Evolutionary conservation across 2,329 filamentous ascomycete species (phyloP).

Genomic region (Colletotrichum lindemuthianum): DNA sequence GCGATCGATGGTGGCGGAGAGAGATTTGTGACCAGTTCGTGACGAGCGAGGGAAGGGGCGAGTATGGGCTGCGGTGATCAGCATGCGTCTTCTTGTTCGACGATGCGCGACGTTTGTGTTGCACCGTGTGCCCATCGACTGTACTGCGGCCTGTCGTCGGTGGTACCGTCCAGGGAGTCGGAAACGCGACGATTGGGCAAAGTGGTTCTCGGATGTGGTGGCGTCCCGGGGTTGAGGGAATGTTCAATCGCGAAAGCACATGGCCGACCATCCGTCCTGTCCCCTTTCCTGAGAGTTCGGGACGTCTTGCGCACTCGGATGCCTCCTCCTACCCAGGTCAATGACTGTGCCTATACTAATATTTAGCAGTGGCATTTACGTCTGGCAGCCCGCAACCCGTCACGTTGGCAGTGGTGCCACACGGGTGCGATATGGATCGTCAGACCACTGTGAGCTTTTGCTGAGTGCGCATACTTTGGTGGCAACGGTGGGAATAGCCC

Average conservation of each 20-base stretch:
- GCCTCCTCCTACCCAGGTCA: background rate
- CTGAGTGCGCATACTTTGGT: too few species aligned
- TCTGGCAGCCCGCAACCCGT: too few species aligned
- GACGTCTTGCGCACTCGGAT: constrained; percentile 1
- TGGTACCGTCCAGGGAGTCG: constrained; percentile 32
- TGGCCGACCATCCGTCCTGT: constrained; percentile 1
- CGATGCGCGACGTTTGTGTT: constrained; percentile 41
- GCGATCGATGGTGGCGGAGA: constrained; percentile 4
- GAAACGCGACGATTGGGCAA: constrained; percentile 23
- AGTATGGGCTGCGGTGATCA: constrained; percentile 10
- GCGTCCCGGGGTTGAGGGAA: background rate
- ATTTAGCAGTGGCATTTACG: too few species aligned
- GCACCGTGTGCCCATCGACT: constrained; percentile 38
- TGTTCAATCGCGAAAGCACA: constrained; percentile 13
- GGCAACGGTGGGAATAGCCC: background rate
- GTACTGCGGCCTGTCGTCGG: constrained; percentile 35
- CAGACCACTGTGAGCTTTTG: background rate
- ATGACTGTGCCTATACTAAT: too few species aligned
- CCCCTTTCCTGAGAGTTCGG: background rate
- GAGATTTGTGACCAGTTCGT: constrained; percentile 5
- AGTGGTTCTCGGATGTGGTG: constrained; percentile 2
- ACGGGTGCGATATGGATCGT: background rate
- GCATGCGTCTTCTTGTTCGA: constrained; percentile 34
- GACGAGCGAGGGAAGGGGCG: constrained; percentile 4
- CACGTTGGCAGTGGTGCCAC: background rate